These are phyloP conservation scores for Myotisia sp. DNA, from an alignment of 2,329 filamentous ascomycete species.

Conservation along the genomic window DNA sequence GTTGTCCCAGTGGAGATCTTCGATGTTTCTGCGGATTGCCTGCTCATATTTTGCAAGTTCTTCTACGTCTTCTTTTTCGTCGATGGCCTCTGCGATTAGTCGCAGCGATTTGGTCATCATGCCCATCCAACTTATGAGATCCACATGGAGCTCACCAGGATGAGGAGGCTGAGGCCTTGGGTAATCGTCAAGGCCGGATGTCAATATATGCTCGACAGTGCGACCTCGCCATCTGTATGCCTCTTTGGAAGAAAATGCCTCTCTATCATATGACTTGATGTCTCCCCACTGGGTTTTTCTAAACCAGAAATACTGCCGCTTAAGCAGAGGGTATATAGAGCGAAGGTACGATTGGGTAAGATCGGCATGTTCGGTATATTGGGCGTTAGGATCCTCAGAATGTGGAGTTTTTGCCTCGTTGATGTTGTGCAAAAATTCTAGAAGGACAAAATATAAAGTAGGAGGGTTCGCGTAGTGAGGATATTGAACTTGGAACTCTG, in stretches of 20 bases:
- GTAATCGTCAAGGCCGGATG: slow-evolving; percentile 91
- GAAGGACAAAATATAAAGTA: slow-evolving; percentile 79
- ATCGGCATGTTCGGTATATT: slow-evolving; percentile 53
- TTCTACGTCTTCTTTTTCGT: slow-evolving; percentile 58
- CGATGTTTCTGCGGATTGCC: slow-evolving; percentile 71
- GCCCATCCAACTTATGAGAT: slow-evolving; percentile 94
- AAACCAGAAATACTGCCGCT: slow-evolving; percentile 90
- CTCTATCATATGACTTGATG: slow-evolving; percentile 77
- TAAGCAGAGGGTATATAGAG: slow-evolving; percentile 70
- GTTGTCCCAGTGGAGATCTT: slow-evolving; percentile 85
- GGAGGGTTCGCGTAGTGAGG: slow-evolving; percentile 96
- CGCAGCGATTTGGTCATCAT: slow-evolving; percentile 80
- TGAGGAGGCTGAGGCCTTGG: slow-evolving; percentile 86
- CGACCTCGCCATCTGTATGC: slow-evolving; percentile 91
- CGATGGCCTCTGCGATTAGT: slow-evolving; percentile 64
- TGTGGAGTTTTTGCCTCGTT: slow-evolving; percentile 31
- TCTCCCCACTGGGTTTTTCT: slow-evolving; percentile 81
- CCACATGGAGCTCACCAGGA: slow-evolving; percentile 87
- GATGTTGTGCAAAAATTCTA: slow-evolving; percentile 68
- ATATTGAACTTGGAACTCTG: slow-evolving; percentile 88
- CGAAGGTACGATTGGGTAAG: slow-evolving; percentile 57
- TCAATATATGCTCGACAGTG: slow-evolving; percentile 71
- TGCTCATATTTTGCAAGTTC: slow-evolving; percentile 58
- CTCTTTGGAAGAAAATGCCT: slow-evolving; percentile 77
- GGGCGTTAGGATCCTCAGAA: slow-evolving; percentile 38